Evolutionary conservation across 208 protist genomes (phyloP), one percentile per base, ranked within the genome.

Genomic region (Acanthamoeba royreba): DNA sequence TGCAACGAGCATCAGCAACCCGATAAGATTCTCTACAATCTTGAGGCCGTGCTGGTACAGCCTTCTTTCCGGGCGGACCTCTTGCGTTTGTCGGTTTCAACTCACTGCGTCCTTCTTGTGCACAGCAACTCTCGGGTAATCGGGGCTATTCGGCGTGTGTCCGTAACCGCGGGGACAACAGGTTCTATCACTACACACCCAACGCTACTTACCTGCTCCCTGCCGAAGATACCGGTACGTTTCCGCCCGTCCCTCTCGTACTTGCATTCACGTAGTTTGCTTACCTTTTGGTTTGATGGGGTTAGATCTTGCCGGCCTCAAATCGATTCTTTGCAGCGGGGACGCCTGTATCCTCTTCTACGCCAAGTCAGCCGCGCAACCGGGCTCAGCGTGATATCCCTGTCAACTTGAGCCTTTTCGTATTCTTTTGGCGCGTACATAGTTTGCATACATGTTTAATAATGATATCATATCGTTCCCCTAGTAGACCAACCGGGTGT

Each of bases 111-210:
- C 42, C 8, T 52, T 58, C 31, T 33, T 35, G 4, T 40, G 9
- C 25, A 22, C 49, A 87, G 43, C 43, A 87, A 58, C 43, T 87
- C 31, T 87, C 49, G 49, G 43, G 79, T 31, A n/a, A n/a, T 28
- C 22, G 79, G 79, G 79, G 79, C 43, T 52, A 87, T 31, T 87
- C 79, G 43, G 79, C 49, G 46, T 49, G 22, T 19, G 43, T 87
- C 31, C 49, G 46, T 19, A 61, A 87, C 79, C 2, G 5, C 13
- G 79, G 46, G 11, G 79, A 87, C 33, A 15, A 45, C 49, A 52
- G 79, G 49, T 87, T 52, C 46, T 87, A 87, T n/a, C 43, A 87
- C 79, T 87, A 87, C 79, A 87, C 79, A 33, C n/a, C 49, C 43
- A 87, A 11, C 43, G 79, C 46, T n/a, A 61, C 46, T 38, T 87